phyloP scores from a whole-genome alignment of 495 filamentous ascomycete genomes.

The Pyrenula aspistea region DNA sequence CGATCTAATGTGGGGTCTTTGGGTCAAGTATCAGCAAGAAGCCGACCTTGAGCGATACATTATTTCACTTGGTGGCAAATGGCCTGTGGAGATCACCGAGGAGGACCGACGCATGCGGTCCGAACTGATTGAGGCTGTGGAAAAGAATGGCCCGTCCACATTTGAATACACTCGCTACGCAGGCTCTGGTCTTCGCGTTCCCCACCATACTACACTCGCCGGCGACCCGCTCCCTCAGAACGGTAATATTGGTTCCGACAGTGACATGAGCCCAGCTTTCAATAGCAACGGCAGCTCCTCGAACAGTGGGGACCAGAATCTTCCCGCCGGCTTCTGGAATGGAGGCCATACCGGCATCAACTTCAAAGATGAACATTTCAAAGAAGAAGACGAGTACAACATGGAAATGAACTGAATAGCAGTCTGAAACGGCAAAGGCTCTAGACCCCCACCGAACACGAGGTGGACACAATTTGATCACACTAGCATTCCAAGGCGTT shows the following conservation, averaged over 20 bases:
- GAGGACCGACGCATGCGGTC: constrained; percentile 92
- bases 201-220: constrained; percentile 82
- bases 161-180: constrained; percentile 77
- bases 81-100: constrained; percentile 76
- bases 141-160: constrained; percentile 56
- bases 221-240: constrained; percentile 56
- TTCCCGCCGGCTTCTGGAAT: constrained; percentile 51
- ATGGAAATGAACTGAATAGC: constrained; percentile 83
- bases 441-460: no score
- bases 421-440: no score
- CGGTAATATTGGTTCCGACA: constrained; percentile 40
- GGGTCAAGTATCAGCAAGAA: constrained; percentile 78
- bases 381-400: constrained; percentile 81
- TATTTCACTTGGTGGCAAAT: constrained; percentile 52
- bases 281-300: constrained; percentile 44
- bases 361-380: constrained; percentile 93
- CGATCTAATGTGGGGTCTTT: constrained; percentile 92
- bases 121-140: constrained; percentile 74
- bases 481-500: no score
- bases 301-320: constrained; percentile 34
- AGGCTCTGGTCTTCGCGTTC: constrained; percentile 78
- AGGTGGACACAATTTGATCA: no score
- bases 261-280: constrained; percentile 55
- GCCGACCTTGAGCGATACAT: constrained; percentile 69
- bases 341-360: constrained; percentile 53